Evolutionary conservation across 169 alveolate species (phyloP).

Genomic region (Plasmodium reichenowi): DNA sequence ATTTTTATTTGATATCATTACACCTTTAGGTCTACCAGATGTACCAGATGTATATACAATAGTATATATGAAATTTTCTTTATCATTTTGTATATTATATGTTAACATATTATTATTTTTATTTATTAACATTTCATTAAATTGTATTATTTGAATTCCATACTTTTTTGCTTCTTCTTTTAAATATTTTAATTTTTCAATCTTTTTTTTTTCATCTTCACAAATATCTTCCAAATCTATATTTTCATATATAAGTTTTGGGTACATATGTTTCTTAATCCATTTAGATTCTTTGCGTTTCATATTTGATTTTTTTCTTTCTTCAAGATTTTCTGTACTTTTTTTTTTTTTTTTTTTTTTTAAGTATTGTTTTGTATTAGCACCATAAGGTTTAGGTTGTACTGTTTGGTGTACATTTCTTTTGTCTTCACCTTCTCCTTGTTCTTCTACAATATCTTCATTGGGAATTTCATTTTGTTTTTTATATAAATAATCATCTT

Average conservation of each 20-base stretch:
- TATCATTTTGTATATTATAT: neutral
- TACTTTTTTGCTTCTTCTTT: neutral
- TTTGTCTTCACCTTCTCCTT: no score
- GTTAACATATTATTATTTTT: neutral
- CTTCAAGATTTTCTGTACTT: no score
- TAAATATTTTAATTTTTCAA: neutral
- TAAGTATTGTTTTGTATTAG: no score
- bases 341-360: no score
- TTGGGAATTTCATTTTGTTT: neutral
- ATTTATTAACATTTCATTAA: slow-evolving; percentile 1
- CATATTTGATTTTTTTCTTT: no score
- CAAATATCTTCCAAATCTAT: neutral
- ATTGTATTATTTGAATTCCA: neutral
- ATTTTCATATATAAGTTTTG: no score
- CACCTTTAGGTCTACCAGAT: slow-evolving; percentile 98
- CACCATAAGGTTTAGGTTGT: no score
- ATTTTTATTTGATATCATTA: slow-evolving; percentile 90
- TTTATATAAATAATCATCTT: neutral
- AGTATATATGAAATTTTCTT: slow-evolving; percentile 88
- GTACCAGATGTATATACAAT: slow-evolving; percentile 98
- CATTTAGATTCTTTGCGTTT: no score
- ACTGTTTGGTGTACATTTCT: no score
- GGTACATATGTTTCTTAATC: no score
- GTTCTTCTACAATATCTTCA: no score
- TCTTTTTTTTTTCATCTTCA: slow-evolving; percentile 2